phyloP scores from a whole-genome alignment of 129 eudicot genomes.

The Artemisia tridentata region DNA sequence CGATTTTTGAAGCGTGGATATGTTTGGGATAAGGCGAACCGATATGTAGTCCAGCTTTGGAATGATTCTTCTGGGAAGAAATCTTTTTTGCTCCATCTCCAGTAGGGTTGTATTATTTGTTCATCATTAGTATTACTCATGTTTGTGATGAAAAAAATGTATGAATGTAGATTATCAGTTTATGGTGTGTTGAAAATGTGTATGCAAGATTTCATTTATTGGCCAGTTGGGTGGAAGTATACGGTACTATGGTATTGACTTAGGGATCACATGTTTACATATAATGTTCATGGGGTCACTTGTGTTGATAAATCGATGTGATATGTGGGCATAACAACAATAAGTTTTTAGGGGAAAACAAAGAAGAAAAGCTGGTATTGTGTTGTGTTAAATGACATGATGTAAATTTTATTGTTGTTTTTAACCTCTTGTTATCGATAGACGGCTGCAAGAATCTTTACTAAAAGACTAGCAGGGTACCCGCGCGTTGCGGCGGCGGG shows the following conservation, averaged over 20 bases:
- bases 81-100: conserved; percentile 74
- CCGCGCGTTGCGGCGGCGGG: no score
- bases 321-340: conserved; percentile 2
- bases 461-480: no score
- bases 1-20: conserved; percentile 53
- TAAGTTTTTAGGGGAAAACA: background rate
- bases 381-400: background rate
- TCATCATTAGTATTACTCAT: conserved; percentile 11
- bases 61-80: conserved; percentile 76
- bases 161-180: no score
- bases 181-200: background rate
- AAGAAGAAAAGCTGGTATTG: background rate
- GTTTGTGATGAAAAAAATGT: conserved; percentile 21
- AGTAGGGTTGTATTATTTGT: conserved; percentile 44
- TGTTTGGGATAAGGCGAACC: conserved; percentile 47
- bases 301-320: background rate
- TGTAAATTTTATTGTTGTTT: background rate
- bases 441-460: background rate
- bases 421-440: background rate
- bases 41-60: conserved; percentile 42
- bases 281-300: conserved; percentile 3
- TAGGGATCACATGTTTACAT: background rate
- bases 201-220: conserved; percentile 9
- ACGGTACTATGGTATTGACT: background rate
- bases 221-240: background rate